phyloP scores from a whole-genome alignment of 176 grass and related monocot genomes.

The Triticum timopheevii region DNA sequence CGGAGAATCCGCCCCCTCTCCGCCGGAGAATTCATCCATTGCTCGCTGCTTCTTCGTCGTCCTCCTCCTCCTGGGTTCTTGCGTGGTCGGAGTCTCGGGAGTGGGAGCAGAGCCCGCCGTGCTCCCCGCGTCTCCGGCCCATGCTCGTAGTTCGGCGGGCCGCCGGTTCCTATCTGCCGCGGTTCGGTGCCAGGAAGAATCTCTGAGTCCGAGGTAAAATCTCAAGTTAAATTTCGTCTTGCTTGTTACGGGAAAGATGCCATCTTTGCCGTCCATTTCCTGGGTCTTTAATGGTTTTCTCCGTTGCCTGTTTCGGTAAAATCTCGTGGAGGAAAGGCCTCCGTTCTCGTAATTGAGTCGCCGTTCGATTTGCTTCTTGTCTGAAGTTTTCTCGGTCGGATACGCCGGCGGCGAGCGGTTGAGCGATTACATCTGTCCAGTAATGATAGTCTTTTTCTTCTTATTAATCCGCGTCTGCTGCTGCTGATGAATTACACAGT shows the following conservation, averaged over 20 bases:
- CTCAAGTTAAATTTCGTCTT: background rate
- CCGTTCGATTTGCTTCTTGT: background rate
- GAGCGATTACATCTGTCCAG: conserved; percentile 18
- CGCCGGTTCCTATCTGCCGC: conserved; percentile 25
- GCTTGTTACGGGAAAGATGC: background rate
- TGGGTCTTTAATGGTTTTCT: background rate
- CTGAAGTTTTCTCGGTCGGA: conserved; percentile 16
- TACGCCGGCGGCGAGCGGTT: background rate
- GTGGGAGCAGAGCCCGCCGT: background rate
- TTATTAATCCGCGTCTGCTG: background rate
- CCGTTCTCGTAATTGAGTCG: background rate
- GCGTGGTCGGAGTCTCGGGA: background rate
- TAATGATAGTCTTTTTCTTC: background rate
- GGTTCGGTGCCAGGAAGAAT: conserved; percentile 5
- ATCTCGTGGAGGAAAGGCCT: background rate
- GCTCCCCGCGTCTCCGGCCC: background rate
- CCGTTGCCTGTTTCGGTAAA: background rate
- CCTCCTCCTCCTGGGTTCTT: background rate
- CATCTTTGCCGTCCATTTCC: conserved; percentile 3
- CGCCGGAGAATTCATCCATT: conserved; percentile 2
- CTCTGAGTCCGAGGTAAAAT: conserved; percentile 30
- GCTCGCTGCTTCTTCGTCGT: background rate
- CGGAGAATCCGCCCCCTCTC: background rate
- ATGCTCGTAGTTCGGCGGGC: conserved; percentile 21
- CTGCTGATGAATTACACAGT: background rate